These are phyloP conservation scores for Penicillium palitans DNA, from an alignment of 2,329 filamentous ascomycete species.

Conservation along the genomic window DNA sequence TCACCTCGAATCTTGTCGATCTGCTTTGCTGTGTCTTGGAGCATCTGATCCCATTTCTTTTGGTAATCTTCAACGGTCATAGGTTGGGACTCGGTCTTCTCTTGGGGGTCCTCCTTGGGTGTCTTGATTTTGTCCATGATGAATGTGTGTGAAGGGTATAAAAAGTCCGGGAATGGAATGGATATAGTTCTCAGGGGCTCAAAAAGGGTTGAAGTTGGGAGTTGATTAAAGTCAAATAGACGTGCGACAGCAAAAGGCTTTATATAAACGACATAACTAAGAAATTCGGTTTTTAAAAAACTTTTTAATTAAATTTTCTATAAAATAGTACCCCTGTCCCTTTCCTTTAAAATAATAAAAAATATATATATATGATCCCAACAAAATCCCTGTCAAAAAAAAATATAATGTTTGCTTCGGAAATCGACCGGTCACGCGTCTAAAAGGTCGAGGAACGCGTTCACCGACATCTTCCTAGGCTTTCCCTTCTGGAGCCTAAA, in stretches of 20 bases:
- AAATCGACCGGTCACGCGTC: slow-evolving; percentile 21
- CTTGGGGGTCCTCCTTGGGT: slow-evolving; percentile 3
- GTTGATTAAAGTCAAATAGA: neutral
- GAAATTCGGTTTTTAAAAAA: too few relatives aligned
- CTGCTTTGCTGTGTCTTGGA: slow-evolving; percentile 10
- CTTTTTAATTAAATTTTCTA: neutral
- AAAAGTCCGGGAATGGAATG: neutral
- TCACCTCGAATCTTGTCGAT: slow-evolving; percentile 13
- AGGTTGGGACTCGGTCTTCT: neutral
- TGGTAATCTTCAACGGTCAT: slow-evolving; percentile 10
- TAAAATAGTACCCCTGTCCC: neutral
- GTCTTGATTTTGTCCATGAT: slow-evolving; percentile 8
- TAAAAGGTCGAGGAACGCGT: slow-evolving; percentile 5
- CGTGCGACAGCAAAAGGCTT: slow-evolving; percentile 5
- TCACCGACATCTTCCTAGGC: slow-evolving; percentile 9
- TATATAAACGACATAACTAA: slow-evolving; percentile 1
- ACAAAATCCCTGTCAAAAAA: slow-evolving; percentile 11
- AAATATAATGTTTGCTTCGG: slow-evolving; percentile 19
- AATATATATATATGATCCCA: neutral
- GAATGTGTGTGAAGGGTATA: neutral
- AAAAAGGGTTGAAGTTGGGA: neutral
- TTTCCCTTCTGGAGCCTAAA: slow-evolving; percentile 6
- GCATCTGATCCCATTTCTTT: slow-evolving; percentile 12
- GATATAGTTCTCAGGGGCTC: neutral
- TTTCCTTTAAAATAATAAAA: neutral